These are phyloP conservation scores for Cytospora paraplurivora DNA, from an alignment of 2,329 filamentous ascomycete species.

Conservation along the genomic window DNA sequence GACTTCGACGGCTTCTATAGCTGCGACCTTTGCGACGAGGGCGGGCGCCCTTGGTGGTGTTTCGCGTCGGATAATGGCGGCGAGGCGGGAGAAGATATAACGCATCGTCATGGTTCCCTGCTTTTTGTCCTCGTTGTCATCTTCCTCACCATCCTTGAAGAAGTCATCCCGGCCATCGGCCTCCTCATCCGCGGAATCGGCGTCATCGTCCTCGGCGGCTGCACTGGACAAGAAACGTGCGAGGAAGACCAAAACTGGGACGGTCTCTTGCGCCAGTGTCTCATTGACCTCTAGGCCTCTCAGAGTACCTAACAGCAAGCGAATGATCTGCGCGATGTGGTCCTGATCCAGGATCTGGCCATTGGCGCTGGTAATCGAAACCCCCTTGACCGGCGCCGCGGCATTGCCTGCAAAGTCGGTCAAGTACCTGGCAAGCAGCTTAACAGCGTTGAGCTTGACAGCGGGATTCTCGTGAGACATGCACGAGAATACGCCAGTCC, in stretches of 20 bases:
- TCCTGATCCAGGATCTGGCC: constrained; percentile 68
- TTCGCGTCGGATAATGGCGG: constrained; percentile 77
- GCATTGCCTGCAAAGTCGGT: constrained; percentile 73
- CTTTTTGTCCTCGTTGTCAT: constrained; percentile 37
- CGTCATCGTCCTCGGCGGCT: constrained; percentile 49
- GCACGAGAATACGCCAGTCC: constrained; percentile 68
- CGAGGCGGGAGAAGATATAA: constrained; percentile 78
- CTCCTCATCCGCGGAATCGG: constrained; percentile 44
- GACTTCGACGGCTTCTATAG: constrained; percentile 72
- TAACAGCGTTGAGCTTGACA: constrained; percentile 77
- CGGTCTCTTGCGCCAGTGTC: constrained; percentile 74
- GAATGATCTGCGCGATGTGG: constrained; percentile 63
- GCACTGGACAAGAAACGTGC: constrained; percentile 60
- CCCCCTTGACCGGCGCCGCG: constrained; percentile 48
- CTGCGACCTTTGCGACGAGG: constrained; percentile 73
- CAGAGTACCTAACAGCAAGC: constrained; percentile 55
- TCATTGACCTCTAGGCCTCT: constrained; percentile 67
- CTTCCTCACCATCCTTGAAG: constrained; percentile 39
- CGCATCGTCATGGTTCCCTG: constrained; percentile 59
- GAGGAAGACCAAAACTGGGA: constrained; percentile 82
- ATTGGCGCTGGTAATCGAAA: constrained; percentile 68
- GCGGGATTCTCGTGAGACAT: constrained; percentile 71
- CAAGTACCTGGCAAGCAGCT: constrained; percentile 75
- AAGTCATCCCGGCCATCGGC: constrained; percentile 41
- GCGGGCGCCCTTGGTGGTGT: constrained; percentile 63